Evolutionary conservation across 768 basidiomycete genomes (phyloP).

Genomic region (Termitomyces titanicus): DNA sequence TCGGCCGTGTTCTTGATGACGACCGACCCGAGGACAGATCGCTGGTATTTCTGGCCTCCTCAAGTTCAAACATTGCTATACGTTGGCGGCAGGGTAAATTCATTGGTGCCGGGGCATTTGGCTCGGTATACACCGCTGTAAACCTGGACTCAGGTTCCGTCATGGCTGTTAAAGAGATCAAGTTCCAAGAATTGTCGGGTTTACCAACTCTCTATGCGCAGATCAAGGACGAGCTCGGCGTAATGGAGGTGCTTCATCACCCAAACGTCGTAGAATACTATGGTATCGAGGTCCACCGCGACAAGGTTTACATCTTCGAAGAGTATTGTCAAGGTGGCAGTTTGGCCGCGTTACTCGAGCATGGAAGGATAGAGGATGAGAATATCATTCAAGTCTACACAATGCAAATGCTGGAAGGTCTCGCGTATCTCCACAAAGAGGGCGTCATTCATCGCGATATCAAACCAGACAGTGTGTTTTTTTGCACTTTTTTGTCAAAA

Average conservation of each 20-base stretch:
- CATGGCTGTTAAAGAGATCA: slow-evolving; percentile 99
- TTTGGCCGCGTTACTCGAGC: slow-evolving; percentile 81
- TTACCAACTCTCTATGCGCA: slow-evolving; percentile 86
- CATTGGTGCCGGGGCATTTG: slow-evolving; percentile 98
- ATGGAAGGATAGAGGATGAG: slow-evolving; percentile 95
- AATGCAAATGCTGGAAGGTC: slow-evolving; percentile 93
- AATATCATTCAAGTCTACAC: slow-evolving; percentile 94
- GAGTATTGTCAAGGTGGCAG: slow-evolving; percentile 98
- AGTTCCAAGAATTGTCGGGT: slow-evolving; percentile 90
- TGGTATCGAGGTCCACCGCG: slow-evolving; percentile 97
- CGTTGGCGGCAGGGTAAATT: slow-evolving; percentile 98
- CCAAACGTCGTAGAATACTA: slow-evolving; percentile 98
- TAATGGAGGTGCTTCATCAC: slow-evolving; percentile 98
- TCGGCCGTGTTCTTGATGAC: slow-evolving; percentile 92
- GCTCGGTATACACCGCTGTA: slow-evolving; percentile 98
- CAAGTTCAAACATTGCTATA: slow-evolving; percentile 92
- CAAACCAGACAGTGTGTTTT: slow-evolving; percentile 91
- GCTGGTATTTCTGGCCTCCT: slow-evolving; percentile 89
- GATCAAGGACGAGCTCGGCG: slow-evolving; percentile 92
- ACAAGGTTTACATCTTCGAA: slow-evolving; percentile 98
- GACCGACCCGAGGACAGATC: slow-evolving; percentile 93
- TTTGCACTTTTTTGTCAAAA: background rate
- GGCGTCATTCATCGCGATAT: slow-evolving; percentile 95
- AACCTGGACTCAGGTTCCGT: slow-evolving; percentile 93
- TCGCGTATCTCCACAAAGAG: slow-evolving; percentile 90